Evolutionary conservation across 1,284 basidiomycete species (phyloP), one percentile per base, ranked within the genome.

Genomic region (Boletellus deceptivus): DNA sequence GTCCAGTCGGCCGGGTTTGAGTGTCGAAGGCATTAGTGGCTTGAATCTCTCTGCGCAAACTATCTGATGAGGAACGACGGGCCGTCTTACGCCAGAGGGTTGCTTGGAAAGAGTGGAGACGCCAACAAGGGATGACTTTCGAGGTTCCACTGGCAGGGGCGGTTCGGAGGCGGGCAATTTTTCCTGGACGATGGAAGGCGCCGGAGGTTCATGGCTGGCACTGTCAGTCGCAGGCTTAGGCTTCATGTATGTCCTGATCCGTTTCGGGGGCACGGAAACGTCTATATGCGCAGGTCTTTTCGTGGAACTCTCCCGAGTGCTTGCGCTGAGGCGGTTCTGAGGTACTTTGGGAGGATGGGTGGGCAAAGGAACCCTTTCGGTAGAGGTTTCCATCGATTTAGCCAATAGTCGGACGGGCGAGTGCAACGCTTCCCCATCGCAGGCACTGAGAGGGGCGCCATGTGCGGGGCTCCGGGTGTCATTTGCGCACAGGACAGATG

Each of bases 221-320:
- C 27, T 18, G 25, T 29, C 25, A 1, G 17, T 22, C 20, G 49
- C 16, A 7, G 46, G 9, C 31, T 45, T 27, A 7, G 46, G 9
- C 31, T 45, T 27, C 35, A 43, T 38, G 16, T 49, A 52, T 36
- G 48, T 47, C 47, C 17, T 58, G 13, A 43, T 44, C 37, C 55
- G 55, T 50, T 64, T 71, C 18, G 55, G 56, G 31, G 54, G 33
- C 8, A 13, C 38, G 31, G 58, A 41, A 40, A n/a, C 31, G 43
- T 45, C 50, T 67, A 34, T 64, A 57, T 64, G 63, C 63, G 53
- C 43, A 3, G 43, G 43, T 20, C 54, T 53, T 50, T 64, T 67
- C 44, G 54, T n/a, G 20, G 35, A 42, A 13, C 39, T 6, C 29
- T 53, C 40, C 35, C 24, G 35, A 2, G 43, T 41, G 24, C 34